phyloP scores from a whole-genome alignment of 495 filamentous ascomycete genomes.

The Cryomyces minteri region DNA sequence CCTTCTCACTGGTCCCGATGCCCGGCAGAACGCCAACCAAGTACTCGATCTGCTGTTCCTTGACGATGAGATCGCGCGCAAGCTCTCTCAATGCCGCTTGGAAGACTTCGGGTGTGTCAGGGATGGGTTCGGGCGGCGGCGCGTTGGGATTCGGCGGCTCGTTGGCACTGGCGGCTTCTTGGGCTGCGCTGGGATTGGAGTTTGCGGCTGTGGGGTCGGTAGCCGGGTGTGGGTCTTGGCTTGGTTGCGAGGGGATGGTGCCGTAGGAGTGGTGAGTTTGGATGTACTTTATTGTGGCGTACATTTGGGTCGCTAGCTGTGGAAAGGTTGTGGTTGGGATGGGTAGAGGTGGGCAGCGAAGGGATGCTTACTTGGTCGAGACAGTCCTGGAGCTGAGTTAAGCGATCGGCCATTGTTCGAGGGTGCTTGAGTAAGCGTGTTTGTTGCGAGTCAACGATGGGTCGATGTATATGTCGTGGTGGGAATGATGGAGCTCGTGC shows the following conservation, averaged over 20 bases:
- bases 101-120: conserved; percentile 46
- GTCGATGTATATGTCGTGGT: too few relatives aligned
- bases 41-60: conserved; percentile 88
- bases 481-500: too few relatives aligned
- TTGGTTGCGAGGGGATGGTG: conserved; percentile 39
- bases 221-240: conserved; percentile 12
- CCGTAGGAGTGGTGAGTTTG: conserved; percentile 62
- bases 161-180: neutral
- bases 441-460: neutral
- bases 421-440: neutral
- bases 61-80: conserved; percentile 68
- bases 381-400: conserved; percentile 90
- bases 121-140: conserved; percentile 8
- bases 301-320: conserved; percentile 80
- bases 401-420: conserved; percentile 58
- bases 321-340: neutral
- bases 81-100: conserved; percentile 57
- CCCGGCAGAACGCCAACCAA: conserved; percentile 74
- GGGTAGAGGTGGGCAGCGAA: neutral
- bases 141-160: neutral
- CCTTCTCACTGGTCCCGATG: conserved; percentile 62
- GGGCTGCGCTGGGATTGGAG: neutral
- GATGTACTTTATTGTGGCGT: conserved; percentile 68
- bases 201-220: conserved; percentile 8
- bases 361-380: conserved; percentile 57